Evolutionary conservation across 345 rosid species (phyloP).

Genomic region (Balakata baccata): DNA sequence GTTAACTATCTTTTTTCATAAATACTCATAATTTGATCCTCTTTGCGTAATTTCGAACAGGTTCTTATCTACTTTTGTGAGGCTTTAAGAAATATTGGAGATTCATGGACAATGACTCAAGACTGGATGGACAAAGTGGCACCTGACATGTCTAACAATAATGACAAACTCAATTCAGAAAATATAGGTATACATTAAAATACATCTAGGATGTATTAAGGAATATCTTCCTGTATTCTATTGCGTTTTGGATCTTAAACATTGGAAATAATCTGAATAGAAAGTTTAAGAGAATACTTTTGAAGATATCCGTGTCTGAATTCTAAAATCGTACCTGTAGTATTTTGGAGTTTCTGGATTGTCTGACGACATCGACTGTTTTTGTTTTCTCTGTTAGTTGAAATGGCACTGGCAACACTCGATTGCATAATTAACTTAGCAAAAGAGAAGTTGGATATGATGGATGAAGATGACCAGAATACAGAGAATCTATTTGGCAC

Average conservation of each 20-base stretch:
- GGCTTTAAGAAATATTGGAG: conserved; percentile 57
- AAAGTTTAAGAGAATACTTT: neutral
- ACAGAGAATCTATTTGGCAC: conserved; percentile 30
- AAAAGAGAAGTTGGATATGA: conserved; percentile 51
- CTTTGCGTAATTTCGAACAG: conserved; percentile 29
- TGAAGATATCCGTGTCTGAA: neutral
- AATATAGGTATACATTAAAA: conserved; percentile 41
- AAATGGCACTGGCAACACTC: conserved; percentile 50
- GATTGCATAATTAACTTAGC: conserved; percentile 53
- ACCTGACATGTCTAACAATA: conserved; percentile 30
- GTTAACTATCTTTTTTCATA: neutral
- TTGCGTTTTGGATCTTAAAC: neutral
- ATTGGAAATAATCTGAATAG: too few relatives aligned
- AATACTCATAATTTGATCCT: neutral
- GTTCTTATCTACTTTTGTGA: conserved; percentile 48
- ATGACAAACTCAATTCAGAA: conserved; percentile 40
- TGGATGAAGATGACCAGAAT: conserved; percentile 55
- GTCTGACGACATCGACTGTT: neutral
- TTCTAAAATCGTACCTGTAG: neutral
- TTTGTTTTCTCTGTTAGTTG: conserved; percentile 37
- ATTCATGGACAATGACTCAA: conserved; percentile 53
- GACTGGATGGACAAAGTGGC: conserved; percentile 52
- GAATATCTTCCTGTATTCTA: too few relatives aligned
- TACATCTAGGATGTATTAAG: neutral
- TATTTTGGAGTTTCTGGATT: neutral